Base-by-base conservation (phyloP, 495 filamentous ascomycete species). In the Talaromyces stipitatus region DNA sequence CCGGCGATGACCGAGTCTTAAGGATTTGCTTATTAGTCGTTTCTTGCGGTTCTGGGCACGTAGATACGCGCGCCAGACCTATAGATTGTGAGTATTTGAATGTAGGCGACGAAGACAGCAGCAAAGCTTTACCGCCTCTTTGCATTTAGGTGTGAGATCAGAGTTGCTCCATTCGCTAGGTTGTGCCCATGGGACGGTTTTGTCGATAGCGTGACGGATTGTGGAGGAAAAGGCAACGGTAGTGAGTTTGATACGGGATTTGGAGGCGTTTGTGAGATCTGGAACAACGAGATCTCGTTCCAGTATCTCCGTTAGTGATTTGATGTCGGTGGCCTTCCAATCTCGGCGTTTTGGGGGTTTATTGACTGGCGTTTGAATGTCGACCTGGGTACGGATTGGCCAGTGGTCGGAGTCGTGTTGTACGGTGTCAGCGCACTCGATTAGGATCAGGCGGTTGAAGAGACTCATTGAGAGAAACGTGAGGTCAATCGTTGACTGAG, bases 171-270 rank as follows among this genome's bases (percentile, higher is more conserved):
- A 62, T 9, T 12, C 2, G 12, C 58, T 60, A 0, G 55, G 60
- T 11, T 27, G 54, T 0, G 58, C 52, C 58, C 53, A 61, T 9
- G 56, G 60, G 18, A 56, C 60, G 14, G 58, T 56, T 0, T 8
- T 46, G 4, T 58, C 45, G 26, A 61, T 59, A 0, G 14, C 60
- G 65, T 63, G 12, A 62, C 64, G 5, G 68, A 68, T 56, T 74
- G 46, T 7, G 26, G 50, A 26, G 0, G 54, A 3, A 2, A 59
- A 55, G 10, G 29, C 29, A 1, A 27, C 43, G 26, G 32, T 55
- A 2, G 16, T 4, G 32, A 55, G 11, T 18, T 55, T 22, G 20
- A 55, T 27, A 14, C n/a, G 32, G 12, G 30, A 16, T 18, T 41
- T 36, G 12, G 32, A 38, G 18, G 30, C 18, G 9, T 14, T 22